Conservation (phyloP, 805 yeast species). For the Schwanniomyces polymorphus region DNA sequence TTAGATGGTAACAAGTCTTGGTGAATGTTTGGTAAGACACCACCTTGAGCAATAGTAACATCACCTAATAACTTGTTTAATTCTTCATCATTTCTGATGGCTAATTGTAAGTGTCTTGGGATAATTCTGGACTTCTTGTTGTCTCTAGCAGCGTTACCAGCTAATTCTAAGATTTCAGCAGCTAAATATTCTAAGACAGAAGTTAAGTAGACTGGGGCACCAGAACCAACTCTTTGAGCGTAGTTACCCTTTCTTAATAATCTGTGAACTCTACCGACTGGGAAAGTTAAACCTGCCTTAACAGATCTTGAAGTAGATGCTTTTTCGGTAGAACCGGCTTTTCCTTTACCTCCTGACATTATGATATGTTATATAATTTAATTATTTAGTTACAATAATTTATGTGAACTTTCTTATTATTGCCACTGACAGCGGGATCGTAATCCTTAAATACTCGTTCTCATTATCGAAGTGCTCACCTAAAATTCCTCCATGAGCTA, state of each 20-base stretch:
- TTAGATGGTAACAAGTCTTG: constrained; percentile 86
- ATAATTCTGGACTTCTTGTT: constrained; percentile 98
- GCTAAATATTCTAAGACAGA: constrained; percentile 96
- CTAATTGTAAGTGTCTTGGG: constrained; percentile 98
- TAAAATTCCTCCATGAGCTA: not conserved
- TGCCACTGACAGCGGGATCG: not conserved
- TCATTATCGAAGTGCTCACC: not conserved
- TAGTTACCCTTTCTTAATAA: constrained; percentile 95
- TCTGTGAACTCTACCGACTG: constrained; percentile 99
- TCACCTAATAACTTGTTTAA: constrained; percentile 88
- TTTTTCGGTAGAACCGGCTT: constrained; percentile 93
- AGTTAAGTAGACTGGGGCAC: constrained; percentile 98
- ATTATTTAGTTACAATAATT: not conserved
- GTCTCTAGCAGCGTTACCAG: constrained; percentile 99
- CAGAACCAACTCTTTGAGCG: constrained; percentile 98
- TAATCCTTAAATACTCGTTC: not conserved
- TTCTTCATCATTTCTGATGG: constrained; percentile 99
- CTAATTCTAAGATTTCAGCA: constrained; percentile 97
- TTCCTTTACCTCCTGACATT: constrained; percentile 88
- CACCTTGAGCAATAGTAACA: constrained; percentile 98
- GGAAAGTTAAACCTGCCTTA: constrained; percentile 98
- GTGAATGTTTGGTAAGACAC: constrained; percentile 97
- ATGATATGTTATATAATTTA: constrained; percentile 14
- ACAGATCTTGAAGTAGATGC: constrained; percentile 98
- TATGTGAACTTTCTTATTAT: not conserved